A percentile compares a stretch with the other conserved stretches of the same genome.
phyloP scores from a whole-genome alignment of 2,329 filamentous ascomycete genomes.

The Anthostomella pinea region DNA sequence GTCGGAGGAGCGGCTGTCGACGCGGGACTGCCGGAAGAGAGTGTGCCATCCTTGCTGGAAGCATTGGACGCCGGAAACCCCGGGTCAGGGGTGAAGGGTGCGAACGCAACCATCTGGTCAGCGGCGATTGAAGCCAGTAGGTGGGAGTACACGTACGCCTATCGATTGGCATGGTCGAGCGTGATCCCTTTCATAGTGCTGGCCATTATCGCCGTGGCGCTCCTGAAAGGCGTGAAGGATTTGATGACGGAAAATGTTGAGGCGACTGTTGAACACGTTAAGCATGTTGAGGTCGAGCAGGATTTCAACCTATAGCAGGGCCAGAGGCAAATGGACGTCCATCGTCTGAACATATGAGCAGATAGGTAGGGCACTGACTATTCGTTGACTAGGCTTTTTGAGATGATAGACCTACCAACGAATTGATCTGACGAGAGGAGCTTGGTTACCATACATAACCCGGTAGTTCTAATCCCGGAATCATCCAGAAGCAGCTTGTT shows the following conservation, averaged over 20 bases:
- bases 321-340: too few relatives aligned
- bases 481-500: too few relatives aligned
- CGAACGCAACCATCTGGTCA: slow-evolving; percentile 36
- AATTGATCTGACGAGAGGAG: too few relatives aligned
- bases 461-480: too few relatives aligned
- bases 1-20: slow-evolving; percentile 40
- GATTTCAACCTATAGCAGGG: too few relatives aligned
- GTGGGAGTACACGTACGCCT: slow-evolving; percentile 45
- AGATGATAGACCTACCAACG: too few relatives aligned
- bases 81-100: slow-evolving; percentile 29
- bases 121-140: slow-evolving; percentile 40
- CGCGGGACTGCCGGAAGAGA: slow-evolving; percentile 40
- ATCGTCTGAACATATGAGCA: too few relatives aligned
- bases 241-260: slow-evolving; percentile 54
- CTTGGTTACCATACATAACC: too few relatives aligned
- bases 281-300: neutral
- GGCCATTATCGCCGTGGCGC: slow-evolving; percentile 41
- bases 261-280: slow-evolving; percentile 45
- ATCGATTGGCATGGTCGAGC: slow-evolving; percentile 47
- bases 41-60: slow-evolving; percentile 36
- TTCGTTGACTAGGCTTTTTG: too few relatives aligned
- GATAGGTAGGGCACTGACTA: too few relatives aligned
- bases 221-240: slow-evolving; percentile 46
- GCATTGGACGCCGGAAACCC: slow-evolving; percentile 36
- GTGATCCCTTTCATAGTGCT: slow-evolving; percentile 51